Evolutionary conservation across 2,329 filamentous ascomycete genomes (phyloP), one percentile per base, ranked within the genome.

Genomic region (Fusarium vanettenii): DNA sequence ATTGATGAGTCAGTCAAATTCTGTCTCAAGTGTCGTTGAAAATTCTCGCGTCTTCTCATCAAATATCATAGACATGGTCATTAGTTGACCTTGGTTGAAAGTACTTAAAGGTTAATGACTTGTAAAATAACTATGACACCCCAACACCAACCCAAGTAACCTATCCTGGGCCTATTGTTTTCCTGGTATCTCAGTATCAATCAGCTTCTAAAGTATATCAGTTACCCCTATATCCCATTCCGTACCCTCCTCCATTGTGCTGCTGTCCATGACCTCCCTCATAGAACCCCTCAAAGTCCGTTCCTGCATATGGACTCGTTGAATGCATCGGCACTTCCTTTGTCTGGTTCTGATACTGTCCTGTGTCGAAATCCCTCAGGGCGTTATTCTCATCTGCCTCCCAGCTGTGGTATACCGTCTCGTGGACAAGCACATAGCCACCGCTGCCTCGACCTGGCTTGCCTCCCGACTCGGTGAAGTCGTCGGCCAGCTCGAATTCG

Each of bases 371-470:
- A 14, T 69, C 65, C 29, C 71, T 68, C 13, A 74, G 55, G 5
- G 63, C 72, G 25, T 78, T 70, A 14, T 78, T 78, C 60, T 83
- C 81, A 18, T 69, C 78, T 0, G 79, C 81, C 18, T 80, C 79
- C 81, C 81, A 83, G 55, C 79, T 80, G 16, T 82, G 65, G 60
- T 81, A 83, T 0, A 83, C 81, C 7, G 81, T 83, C 73, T 83
- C 82, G n/a, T 83, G 82, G 9, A 82, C 76, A 29, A 83, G 77
- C 4, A 83, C 78, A 31, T 83, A 78, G 0, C 81, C 81, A 9
- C 74, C 76, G 6, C 60, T 69, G 7, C 71, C 73, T 7, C 76
- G 64, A 2, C 67, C 69, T 1, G 67, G 70, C 35, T 74, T 76
- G 13, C 74, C 76, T 22, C 60, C 73, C 4, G 63, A 61, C 9